A percentile compares a stretch with the other conserved stretches of the same genome.
These are phyloP conservation scores for Ophiosphaerella herpotricha DNA, from an alignment of 2,329 filamentous ascomycete genomes.

Conservation along the genomic window DNA sequence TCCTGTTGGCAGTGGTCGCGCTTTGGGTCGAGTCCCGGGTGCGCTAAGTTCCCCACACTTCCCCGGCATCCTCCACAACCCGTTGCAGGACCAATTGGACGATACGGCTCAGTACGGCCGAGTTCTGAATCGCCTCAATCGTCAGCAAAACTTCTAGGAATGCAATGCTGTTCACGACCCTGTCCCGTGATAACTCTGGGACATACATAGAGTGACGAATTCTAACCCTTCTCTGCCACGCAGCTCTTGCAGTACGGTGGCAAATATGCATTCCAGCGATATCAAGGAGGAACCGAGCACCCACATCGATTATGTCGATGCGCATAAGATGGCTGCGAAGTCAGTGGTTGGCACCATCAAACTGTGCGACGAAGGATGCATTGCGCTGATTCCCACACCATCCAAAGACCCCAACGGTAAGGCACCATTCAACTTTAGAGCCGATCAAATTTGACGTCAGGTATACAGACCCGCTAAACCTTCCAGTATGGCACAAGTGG, in stretches of 20 bases:
- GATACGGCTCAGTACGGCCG: slow-evolving; percentile 12
- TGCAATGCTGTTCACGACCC: background rate
- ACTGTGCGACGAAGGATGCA: slow-evolving; percentile 11
- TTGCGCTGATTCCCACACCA: slow-evolving; percentile 17
- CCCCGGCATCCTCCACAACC: slow-evolving; percentile 12
- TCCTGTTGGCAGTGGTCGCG: background rate
- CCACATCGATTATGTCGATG: slow-evolving; percentile 12
- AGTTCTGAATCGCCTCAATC: background rate
- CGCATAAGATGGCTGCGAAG: slow-evolving; percentile 15
- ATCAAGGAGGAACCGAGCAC: slow-evolving; percentile 5
- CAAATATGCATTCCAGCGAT: background rate
- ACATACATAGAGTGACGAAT: background rate
- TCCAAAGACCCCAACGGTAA: slow-evolving; percentile 14
- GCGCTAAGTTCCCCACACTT: too few species aligned
- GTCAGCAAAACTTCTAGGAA: background rate
- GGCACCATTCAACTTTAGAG: background rate
- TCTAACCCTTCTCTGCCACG: background rate
- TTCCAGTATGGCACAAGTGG: slow-evolving; percentile 15
- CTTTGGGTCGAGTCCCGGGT: too few species aligned
- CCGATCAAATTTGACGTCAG: background rate
- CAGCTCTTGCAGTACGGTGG: background rate
- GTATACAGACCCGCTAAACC: slow-evolving; percentile 10
- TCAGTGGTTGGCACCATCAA: slow-evolving; percentile 16
- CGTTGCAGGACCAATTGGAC: slow-evolving; percentile 10
- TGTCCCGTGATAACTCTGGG: background rate